Conservation (phyloP, 2,329 filamentous ascomycete genomes). For the Tolypocladium sp. region DNA sequence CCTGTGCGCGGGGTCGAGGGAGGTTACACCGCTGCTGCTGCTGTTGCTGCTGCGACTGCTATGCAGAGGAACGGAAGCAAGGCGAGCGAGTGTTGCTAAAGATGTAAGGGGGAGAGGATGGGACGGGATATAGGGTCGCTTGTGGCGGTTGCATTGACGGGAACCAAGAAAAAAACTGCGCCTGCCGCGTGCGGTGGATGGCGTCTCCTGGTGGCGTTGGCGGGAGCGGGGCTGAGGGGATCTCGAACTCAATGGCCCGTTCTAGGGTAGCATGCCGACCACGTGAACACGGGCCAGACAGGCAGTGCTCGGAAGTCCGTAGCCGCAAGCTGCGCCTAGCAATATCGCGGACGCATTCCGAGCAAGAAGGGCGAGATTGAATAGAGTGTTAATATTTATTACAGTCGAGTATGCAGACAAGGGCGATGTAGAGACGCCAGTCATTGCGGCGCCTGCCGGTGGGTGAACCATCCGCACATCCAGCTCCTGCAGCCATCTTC, state of each 20-base stretch:
- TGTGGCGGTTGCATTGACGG: background rate
- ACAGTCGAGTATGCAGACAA: background rate
- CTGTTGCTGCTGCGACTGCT: too few relatives aligned
- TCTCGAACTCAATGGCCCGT: background rate
- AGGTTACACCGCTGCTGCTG: background rate
- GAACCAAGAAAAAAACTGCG: background rate
- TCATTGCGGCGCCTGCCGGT: background rate
- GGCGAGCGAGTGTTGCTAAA: too few relatives aligned
- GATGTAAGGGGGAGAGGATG: background rate
- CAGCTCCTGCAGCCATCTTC: background rate
- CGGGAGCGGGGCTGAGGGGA: background rate
- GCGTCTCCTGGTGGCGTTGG: background rate
- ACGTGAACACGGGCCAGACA: background rate
- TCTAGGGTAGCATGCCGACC: background rate
- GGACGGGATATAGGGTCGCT: background rate
- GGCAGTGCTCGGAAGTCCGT: background rate
- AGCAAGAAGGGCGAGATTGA: background rate
- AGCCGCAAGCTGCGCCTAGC: background rate
- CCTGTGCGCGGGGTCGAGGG: background rate
- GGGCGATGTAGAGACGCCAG: background rate
- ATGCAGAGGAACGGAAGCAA: too few relatives aligned
- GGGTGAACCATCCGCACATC: background rate
- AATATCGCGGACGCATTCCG: too few relatives aligned
- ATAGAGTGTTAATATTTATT: background rate
- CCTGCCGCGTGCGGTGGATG: background rate